A percentile compares a stretch with the other conserved stretches of the same genome.
These are phyloP conservation scores for Zygoascus flipseniorum DNA, from an alignment of 805 yeast species.

Conservation along the genomic window DNA sequence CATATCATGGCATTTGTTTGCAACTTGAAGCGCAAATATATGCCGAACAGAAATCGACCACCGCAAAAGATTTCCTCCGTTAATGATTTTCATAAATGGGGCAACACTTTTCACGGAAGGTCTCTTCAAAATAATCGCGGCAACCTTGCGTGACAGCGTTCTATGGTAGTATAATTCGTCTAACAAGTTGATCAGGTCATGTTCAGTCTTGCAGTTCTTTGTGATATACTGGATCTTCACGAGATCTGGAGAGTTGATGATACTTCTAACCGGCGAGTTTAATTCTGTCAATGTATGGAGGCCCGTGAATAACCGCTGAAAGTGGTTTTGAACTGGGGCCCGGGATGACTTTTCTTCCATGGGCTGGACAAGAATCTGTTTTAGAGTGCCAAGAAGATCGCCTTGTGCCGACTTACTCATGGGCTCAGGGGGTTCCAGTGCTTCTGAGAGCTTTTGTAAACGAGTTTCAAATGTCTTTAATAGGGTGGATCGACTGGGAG, in stretches of 20 bases:
- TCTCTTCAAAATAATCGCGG: constrained; percentile 19
- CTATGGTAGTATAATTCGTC: constrained; percentile 23
- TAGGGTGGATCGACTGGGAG: not conserved
- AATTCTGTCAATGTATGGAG: constrained; percentile 9
- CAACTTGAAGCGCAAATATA: constrained; percentile 20
- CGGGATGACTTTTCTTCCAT: constrained; percentile 6
- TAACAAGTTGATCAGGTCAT: constrained; percentile 17
- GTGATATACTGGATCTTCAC: not conserved
- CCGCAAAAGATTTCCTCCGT: constrained; percentile 21
- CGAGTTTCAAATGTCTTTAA: constrained; percentile 2
- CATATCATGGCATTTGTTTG: constrained; percentile 23
- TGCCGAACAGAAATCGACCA: constrained; percentile 20
- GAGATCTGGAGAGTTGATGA: not conserved
- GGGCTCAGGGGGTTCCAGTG: constrained; percentile 11
- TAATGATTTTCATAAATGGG: constrained; percentile 19
- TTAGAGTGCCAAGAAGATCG: constrained; percentile 6
- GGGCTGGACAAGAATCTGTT: constrained; percentile 7
- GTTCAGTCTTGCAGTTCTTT: not conserved
- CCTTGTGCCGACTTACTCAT: constrained; percentile 9
- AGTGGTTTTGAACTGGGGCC: constrained; percentile 11
- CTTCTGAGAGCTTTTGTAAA: constrained; percentile 5
- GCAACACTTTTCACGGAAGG: constrained; percentile 12
- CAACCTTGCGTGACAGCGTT: constrained; percentile 16
- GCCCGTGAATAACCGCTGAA: constrained; percentile 15
- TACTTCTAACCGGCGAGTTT: not conserved